These are phyloP conservation scores for Phaffia tasmanica DNA, from an alignment of 768 basidiomycete genomes.

Conservation along the genomic window DNA sequence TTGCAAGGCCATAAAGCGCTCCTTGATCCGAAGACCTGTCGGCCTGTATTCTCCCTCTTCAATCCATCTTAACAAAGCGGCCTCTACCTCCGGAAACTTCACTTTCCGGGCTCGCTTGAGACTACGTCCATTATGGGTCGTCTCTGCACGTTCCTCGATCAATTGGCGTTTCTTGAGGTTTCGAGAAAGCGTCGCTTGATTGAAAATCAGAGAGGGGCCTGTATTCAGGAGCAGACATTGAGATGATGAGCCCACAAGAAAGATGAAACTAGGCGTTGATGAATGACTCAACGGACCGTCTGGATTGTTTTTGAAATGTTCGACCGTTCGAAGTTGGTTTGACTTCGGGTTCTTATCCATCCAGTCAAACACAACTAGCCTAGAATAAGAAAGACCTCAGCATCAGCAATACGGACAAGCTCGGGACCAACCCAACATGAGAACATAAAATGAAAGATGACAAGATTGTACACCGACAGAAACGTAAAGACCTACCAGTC, in stretches of 20 bases:
- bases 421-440: too few relatives aligned
- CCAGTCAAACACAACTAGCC: constrained; percentile 6
- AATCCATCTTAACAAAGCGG: constrained; percentile 6
- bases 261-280: neutral
- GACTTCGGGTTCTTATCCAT: neutral
- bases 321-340: constrained; percentile 3
- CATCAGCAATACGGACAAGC: too few relatives aligned
- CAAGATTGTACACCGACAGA: too few relatives aligned
- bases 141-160: neutral
- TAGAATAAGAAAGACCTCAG: neutral
- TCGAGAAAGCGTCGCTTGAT: constrained; percentile 10
- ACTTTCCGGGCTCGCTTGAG: constrained; percentile 11
- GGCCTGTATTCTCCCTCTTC: neutral
- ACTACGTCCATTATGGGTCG: neutral
- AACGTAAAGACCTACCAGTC: too few relatives aligned
- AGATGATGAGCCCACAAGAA: neutral
- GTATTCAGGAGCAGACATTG: neutral
- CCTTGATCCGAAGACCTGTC: constrained; percentile 1
- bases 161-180: constrained; percentile 2
- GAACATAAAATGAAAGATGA: too few relatives aligned
- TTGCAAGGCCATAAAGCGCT: neutral
- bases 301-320: neutral
- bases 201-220: neutral
- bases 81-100: constrained; percentile 9
- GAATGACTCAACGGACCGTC: neutral